These are phyloP conservation scores for Fusarium sp. DNA, from an alignment of 2,329 filamentous ascomycete species.

Conservation along the genomic window DNA sequence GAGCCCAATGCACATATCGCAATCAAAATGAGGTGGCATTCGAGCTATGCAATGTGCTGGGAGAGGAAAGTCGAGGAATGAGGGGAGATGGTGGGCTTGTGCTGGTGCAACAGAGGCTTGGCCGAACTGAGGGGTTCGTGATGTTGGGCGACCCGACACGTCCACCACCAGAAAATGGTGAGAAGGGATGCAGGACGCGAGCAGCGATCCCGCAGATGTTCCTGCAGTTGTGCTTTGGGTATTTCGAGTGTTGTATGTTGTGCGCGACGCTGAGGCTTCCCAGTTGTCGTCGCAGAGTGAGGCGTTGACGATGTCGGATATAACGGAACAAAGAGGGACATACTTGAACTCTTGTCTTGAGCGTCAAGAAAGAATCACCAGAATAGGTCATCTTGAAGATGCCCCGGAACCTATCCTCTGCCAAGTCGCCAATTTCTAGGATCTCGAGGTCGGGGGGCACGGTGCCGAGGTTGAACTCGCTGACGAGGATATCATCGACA, in stretches of 20 bases:
- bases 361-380: constrained; percentile 93
- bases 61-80: not conserved
- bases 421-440: constrained; percentile 95
- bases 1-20: constrained; percentile 24
- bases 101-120: constrained; percentile 13
- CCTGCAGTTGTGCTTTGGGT: not conserved
- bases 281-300: constrained; percentile 1
- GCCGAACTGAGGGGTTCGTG: not conserved
- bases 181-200: not conserved
- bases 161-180: not conserved
- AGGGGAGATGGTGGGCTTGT: not conserved
- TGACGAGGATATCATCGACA: constrained; percentile 98
- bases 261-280: constrained; percentile 9
- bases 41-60: constrained; percentile 16
- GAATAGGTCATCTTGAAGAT: constrained; percentile 99
- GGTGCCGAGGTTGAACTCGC: constrained; percentile 95
- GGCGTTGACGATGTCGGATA: not conserved
- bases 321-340: constrained; percentile 48
- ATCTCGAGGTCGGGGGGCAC: constrained; percentile 97
- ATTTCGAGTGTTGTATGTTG: constrained; percentile 4
- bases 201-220: not conserved
- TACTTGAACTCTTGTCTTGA: constrained; percentile 95
- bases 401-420: constrained; percentile 95
- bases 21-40: constrained; percentile 26
- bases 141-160: constrained; percentile 1